Conservation (phyloP, 306 rosid genomes). For the Canavalia ensiformis region DNA sequence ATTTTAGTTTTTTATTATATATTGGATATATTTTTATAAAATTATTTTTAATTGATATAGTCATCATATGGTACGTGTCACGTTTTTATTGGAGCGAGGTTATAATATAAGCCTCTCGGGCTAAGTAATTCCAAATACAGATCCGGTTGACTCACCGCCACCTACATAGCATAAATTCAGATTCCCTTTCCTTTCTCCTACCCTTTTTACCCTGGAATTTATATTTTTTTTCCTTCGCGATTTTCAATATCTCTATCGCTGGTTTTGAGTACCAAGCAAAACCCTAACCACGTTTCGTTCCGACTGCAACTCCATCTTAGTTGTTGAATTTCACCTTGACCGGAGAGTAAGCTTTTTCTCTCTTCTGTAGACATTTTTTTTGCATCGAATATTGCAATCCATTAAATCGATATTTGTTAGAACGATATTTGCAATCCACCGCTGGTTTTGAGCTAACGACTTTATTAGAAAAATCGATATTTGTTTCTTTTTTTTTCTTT, state of each 20-base stretch:
- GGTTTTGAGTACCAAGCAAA: not conserved
- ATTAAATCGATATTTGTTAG: no score
- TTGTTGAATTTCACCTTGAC: not conserved
- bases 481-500: no score
- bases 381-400: not conserved
- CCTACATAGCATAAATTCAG: slow-evolving; percentile 8
- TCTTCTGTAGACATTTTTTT: not conserved
- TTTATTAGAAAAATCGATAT: not conserved
- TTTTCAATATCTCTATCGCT: not conserved
- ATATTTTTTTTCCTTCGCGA: not conserved
- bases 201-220: not conserved
- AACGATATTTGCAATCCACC: no score
- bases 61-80: not conserved
- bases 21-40: no score
- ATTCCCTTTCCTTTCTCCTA: not conserved
- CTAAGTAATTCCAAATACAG: not conserved
- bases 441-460: no score
- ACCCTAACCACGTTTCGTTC: slow-evolving; percentile 37
- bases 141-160: slow-evolving; percentile 38
- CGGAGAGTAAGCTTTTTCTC: slow-evolving; percentile 27
- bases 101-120: not conserved
- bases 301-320: not conserved
- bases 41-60: not conserved
- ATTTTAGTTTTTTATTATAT: no score
- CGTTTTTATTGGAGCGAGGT: not conserved